Base-by-base conservation (phyloP, 345 rosid species). In the Rhodomyrtus tomentosa region DNA sequence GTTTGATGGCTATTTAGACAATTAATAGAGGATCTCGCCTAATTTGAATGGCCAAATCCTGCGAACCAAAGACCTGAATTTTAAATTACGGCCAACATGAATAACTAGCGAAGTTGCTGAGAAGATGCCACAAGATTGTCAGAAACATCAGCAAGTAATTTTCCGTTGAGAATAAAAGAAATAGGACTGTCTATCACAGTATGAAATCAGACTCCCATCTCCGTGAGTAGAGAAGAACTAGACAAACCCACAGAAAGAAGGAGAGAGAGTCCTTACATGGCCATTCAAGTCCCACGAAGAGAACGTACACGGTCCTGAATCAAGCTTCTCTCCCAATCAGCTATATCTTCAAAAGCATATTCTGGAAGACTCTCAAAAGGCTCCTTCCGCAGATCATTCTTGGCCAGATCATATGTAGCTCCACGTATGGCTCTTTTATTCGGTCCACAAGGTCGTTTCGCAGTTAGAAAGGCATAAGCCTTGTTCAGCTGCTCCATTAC, bases 271-370 rank as follows among this genome's bases (percentile, higher is more conserved):
- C 72, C 56, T 86, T 56, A 84, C 87, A 74, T 51, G 73, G 73
- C 53, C 83, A 79, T 55, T 95, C 90, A 93, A 50, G 94, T 91
- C 85, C 95, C 93, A 0, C 91, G 94, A 74, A 91, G 88, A 73
- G 95, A 86, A 50, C 87, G 89, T 10, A 96, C 91, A 38, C 90
- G 92, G 48, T 94, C 96, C 84, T 91, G 93, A 89, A 96, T 95
- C 89, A 92, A 82, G 50, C 90, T 90, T 93, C 99, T 96, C 87
- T 96, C 98, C 98, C 98, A 93, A n/a, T 93, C 96, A 81, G 96
- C 95, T 59, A 95, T 50, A 49, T 89, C 94, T 88, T 90, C 96
- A 32, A 96, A 96, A 25, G 98, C 96, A 82, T 90, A 55, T 83
- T 93, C 99, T 11, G 98, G 93, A 76, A 96, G 96, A 88, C 55